These are phyloP conservation scores for Russula compacta DNA, from an alignment of 768 basidiomycete genomes.

Conservation along the genomic window DNA sequence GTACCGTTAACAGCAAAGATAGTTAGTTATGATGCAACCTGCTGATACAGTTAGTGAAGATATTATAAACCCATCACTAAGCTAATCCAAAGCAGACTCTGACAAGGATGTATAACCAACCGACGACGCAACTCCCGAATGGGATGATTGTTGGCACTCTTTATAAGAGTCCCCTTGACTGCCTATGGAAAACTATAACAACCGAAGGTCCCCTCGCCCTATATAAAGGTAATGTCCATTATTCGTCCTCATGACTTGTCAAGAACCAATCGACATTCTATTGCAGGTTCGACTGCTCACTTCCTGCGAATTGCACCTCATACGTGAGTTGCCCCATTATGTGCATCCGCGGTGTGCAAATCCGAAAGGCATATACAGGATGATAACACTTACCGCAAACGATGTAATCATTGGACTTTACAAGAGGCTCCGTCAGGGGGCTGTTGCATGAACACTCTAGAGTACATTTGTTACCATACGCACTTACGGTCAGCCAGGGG, in stretches of 20 bases:
- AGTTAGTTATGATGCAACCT: conserved; percentile 92
- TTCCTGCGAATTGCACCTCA: conserved; percentile 89
- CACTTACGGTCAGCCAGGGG: not conserved
- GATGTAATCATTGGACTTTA: conserved; percentile 67
- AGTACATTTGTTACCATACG: not conserved
- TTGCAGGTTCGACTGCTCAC: conserved; percentile 84
- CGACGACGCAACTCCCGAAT: conserved; percentile 59
- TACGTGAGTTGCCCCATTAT: conserved; percentile 45
- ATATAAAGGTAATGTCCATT: conserved; percentile 69
- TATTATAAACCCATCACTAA: not conserved
- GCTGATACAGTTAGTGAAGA: conserved; percentile 65
- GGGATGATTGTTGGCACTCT: conserved; percentile 66
- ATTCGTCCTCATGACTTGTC: not conserved
- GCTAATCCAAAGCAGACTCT: conserved; percentile 44
- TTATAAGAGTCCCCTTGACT: conserved; percentile 91
- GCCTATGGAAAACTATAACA: conserved; percentile 91
- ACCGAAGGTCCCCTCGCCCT: conserved; percentile 86
- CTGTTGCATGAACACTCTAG: conserved; percentile 8
- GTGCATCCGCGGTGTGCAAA: not conserved
- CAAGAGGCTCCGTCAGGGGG: conserved; percentile 31
- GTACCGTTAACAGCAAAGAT: not conserved
- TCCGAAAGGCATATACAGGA: conserved; percentile 35
- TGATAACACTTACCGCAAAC: conserved; percentile 86
- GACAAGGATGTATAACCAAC: conserved; percentile 96
- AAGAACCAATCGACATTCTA: not conserved